These are phyloP conservation scores for Nigrograna mackinnonii DNA, from an alignment of 2,329 filamentous ascomycete genomes.

Conservation along the genomic window DNA sequence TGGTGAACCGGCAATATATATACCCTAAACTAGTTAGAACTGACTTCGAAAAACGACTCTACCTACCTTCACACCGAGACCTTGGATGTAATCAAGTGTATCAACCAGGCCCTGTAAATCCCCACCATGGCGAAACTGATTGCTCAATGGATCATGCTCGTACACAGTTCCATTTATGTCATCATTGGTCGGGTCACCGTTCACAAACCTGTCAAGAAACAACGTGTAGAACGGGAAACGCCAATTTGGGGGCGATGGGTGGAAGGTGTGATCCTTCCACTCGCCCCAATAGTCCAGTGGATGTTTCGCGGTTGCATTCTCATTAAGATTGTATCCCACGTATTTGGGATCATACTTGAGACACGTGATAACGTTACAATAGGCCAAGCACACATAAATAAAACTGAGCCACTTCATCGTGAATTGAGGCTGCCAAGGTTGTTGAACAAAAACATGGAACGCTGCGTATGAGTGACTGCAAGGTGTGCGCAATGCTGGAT, in stretches of 20 bases:
- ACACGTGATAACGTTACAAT: no score
- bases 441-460: no score
- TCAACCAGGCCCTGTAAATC: conserved; percentile 1
- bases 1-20: neutral
- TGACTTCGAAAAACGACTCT: conserved; percentile 5
- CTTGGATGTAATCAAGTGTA: neutral
- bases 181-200: neutral
- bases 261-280: conserved; percentile 56
- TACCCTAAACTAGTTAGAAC: conserved; percentile 41
- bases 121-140: neutral
- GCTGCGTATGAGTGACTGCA: no score
- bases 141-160: neutral
- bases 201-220: conserved; percentile 39
- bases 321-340: conserved; percentile 62
- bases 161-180: neutral
- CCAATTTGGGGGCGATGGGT: conserved; percentile 62
- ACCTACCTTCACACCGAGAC: neutral
- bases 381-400: no score
- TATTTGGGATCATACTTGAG: conserved; percentile 51
- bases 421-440: no score
- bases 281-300: conserved; percentile 61
- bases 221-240: conserved; percentile 67
- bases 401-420: no score
- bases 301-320: conserved; percentile 56
- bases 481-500: no score